A percentile compares a stretch with the other conserved stretches of the same genome.
Conservation (phyloP, 208 protist species). For the Crithidia brevicula region DNA sequence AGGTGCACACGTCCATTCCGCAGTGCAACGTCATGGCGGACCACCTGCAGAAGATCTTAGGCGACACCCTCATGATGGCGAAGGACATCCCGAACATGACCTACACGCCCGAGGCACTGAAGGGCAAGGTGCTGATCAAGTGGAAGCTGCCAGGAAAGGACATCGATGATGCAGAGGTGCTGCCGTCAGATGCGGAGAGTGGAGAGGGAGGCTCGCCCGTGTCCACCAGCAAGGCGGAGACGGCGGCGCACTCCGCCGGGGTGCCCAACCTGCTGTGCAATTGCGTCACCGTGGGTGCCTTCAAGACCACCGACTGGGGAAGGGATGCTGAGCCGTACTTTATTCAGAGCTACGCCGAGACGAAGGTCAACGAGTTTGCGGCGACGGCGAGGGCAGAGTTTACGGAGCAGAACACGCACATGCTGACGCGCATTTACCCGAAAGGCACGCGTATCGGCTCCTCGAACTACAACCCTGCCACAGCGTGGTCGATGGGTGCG, state of each 20-base stretch:
- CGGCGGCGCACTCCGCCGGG: constrained; percentile 15
- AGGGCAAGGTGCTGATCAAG: constrained; percentile 71
- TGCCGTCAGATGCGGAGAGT: constrained; percentile 6
- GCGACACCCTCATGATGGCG: constrained; percentile 49
- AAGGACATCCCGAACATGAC: constrained; percentile 35
- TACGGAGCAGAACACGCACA: constrained; percentile 56
- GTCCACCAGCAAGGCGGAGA: constrained; percentile 15
- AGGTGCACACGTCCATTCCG: constrained; percentile 66
- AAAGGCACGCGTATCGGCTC: constrained; percentile 86
- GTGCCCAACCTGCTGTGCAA: constrained; percentile 32
- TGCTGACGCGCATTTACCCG: constrained; percentile 93
- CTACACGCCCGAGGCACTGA: constrained; percentile 56
- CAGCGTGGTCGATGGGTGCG: constrained; percentile 78
- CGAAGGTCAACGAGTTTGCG: constrained; percentile 47
- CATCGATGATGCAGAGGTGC: constrained; percentile 33
- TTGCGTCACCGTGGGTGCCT: constrained; percentile 51
- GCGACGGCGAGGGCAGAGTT: constrained; percentile 30
- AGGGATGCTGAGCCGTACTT: constrained; percentile 50
- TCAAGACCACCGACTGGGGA: constrained; percentile 55
- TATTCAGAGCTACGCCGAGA: constrained; percentile 65
- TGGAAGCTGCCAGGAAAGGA: constrained; percentile 45
- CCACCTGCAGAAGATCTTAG: constrained; percentile 56
- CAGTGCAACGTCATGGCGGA: constrained; percentile 77
- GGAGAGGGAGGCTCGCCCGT: not conserved
- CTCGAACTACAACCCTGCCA: constrained; percentile 93